Percentiles rank a stretch among this genome's conserved stretches.
Conservation (phyloP, 2,329 filamentous ascomycete species). For the Xylaria sp. region DNA sequence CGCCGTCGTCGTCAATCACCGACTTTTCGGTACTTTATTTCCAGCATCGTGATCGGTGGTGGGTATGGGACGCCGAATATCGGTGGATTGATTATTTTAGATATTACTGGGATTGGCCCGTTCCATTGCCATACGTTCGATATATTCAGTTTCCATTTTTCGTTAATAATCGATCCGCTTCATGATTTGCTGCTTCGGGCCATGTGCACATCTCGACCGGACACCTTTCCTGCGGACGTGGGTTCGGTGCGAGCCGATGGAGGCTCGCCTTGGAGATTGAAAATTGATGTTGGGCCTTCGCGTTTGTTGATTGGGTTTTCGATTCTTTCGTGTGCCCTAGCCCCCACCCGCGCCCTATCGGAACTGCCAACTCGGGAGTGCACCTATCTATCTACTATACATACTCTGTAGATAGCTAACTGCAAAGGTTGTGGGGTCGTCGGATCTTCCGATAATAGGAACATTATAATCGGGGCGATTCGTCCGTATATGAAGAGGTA, state of each 20-base stretch:
- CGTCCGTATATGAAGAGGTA: not conserved
- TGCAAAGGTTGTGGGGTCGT: not conserved
- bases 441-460: conserved; percentile 10
- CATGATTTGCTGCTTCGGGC: conserved; percentile 8
- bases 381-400: not conserved
- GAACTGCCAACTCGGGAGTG: conserved; percentile 5
- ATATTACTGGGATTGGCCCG: conserved; percentile 2
- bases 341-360: not conserved
- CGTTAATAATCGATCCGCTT: not conserved
- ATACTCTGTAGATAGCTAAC: not conserved
- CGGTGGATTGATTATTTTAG: conserved; percentile 32
- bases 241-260: conserved; percentile 4
- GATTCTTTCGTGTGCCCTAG: not conserved
- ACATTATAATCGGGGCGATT: not conserved
- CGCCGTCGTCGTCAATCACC: conserved; percentile 11
- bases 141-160: not conserved
- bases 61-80: conserved; percentile 39
- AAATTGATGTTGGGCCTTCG: not conserved
- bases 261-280: not conserved
- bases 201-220: not conserved
- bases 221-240: not conserved
- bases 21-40: conserved; percentile 21
- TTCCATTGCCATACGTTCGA: not conserved
- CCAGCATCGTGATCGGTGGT: conserved; percentile 15
- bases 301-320: not conserved